Conservation (phyloP, 2,329 filamentous ascomycete species). For the Dryadomyces quercivorus region DNA sequence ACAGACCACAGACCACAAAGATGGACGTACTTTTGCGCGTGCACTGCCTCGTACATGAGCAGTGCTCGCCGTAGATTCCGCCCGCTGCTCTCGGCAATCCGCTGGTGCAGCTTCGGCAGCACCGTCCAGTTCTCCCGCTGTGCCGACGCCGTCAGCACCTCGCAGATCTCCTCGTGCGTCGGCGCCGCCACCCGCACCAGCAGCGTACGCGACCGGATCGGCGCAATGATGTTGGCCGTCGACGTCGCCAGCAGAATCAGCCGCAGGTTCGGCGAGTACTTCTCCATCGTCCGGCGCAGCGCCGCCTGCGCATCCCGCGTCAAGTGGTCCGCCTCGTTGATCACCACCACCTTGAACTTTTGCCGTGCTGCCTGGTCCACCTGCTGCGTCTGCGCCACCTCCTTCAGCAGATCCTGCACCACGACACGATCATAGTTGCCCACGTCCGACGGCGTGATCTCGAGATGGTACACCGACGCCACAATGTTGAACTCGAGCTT, state of each 20-base stretch:
- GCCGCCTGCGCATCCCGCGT: slow-evolving; percentile 92
- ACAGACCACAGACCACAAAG: background rate
- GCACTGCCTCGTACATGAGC: slow-evolving; percentile 93
- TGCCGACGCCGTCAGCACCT: slow-evolving; percentile 56
- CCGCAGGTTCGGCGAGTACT: slow-evolving; percentile 90
- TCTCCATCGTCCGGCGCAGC: slow-evolving; percentile 93
- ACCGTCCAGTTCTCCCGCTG: slow-evolving; percentile 77
- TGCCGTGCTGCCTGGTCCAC: slow-evolving; percentile 89
- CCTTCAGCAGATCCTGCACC: slow-evolving; percentile 88
- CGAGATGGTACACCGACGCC: slow-evolving; percentile 90
- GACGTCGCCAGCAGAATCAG: slow-evolving; percentile 90
- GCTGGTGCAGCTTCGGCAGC: slow-evolving; percentile 61
- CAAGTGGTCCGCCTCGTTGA: slow-evolving; percentile 95
- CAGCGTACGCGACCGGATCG: slow-evolving; percentile 83
- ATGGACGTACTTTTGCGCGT: slow-evolving; percentile 80
- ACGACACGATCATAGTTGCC: slow-evolving; percentile 95
- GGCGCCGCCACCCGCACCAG: slow-evolving; percentile 87
- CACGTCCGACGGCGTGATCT: slow-evolving; percentile 95
- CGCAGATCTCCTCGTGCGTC: slow-evolving; percentile 71
- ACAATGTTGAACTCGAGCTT: slow-evolving; percentile 99
- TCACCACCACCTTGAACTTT: slow-evolving; percentile 95
- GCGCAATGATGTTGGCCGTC: slow-evolving; percentile 98
- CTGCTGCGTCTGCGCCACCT: slow-evolving; percentile 97
- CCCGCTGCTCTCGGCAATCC: slow-evolving; percentile 82
- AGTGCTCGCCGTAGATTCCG: slow-evolving; percentile 81